These are phyloP conservation scores for Collybiopsis confluens DNA, from an alignment of 768 basidiomycete species.

Conservation along the genomic window DNA sequence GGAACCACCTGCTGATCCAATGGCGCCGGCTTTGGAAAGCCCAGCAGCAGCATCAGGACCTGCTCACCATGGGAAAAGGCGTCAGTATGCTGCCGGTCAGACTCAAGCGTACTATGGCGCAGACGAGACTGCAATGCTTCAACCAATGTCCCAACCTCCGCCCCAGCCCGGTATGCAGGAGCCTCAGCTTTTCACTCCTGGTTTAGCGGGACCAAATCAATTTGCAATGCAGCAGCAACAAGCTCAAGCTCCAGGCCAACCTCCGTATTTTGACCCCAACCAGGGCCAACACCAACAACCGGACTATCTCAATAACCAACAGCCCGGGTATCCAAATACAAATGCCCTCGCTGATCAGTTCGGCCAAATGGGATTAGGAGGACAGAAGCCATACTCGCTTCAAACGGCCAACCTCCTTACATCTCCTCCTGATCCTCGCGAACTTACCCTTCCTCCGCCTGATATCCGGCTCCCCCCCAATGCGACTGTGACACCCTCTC, in stretches of 20 bases:
- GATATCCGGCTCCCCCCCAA: conserved; percentile 87
- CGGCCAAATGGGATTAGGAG: conserved; percentile 79
- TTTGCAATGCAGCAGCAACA: conserved; percentile 58
- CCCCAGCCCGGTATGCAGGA: conserved; percentile 25
- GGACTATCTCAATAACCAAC: conserved; percentile 39
- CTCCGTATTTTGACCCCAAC: conserved; percentile 30
- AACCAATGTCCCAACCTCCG: conserved; percentile 26
- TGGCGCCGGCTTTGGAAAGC: conserved; percentile 30
- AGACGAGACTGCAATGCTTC: conserved; percentile 29
- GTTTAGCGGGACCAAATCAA: conserved; percentile 65
- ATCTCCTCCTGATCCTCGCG: conserved; percentile 86
- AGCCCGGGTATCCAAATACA: conserved; percentile 33
- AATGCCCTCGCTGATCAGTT: conserved; percentile 81
- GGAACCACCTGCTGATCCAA: conserved; percentile 50
- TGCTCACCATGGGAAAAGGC: conserved; percentile 58
- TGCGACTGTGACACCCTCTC: conserved; percentile 73
- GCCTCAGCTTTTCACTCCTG: conserved; percentile 81
- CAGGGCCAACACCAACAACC: conserved; percentile 35
- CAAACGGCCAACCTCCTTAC: conserved; percentile 91
- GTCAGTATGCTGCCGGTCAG: conserved; percentile 93
- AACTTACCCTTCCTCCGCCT: conserved; percentile 77
- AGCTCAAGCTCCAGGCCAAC: conserved; percentile 23
- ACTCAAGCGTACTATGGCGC: conserved; percentile 79
- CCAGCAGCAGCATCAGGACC: conserved; percentile 42
- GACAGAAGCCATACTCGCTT: conserved; percentile 73